Evolutionary conservation across 257 asterid species (phyloP), one percentile per base, ranked within the genome.

Genomic region (Hygrophila difformis): DNA sequence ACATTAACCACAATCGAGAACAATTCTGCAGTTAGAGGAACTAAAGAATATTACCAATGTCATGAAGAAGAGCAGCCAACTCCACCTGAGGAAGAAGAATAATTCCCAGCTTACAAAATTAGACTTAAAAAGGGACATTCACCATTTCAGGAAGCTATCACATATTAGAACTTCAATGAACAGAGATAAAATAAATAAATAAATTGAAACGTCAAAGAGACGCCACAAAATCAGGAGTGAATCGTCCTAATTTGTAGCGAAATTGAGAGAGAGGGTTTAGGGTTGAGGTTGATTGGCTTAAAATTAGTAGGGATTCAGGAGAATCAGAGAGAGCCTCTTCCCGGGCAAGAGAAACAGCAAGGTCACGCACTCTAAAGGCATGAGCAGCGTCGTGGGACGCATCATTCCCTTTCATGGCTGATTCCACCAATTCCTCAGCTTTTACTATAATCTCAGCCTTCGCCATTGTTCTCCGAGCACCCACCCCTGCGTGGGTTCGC

Each of bases 341-440:
- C 4, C 31, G 68, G 51, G 94, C 93, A 59, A 89, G 96, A 62
- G 88, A 85, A 26, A 89, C 78, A 28, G 98, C 86, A 34, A 82
- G 88, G 58, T 79, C 94, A 57, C 98, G 65, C 14, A 89, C 98
- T 49, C 94, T 69, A 57, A 82, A 79, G n/a, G 88, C 88, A 66
- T 89, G 98, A 7, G 92, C 92, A 4, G 94, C 91, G 56, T 89
- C 94, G 67, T 89, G 98, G 3, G 94, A 89, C 12, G 81, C 98
- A 51, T 89, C 96, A 69, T 85, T 89, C 26, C 88, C 86, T 49
- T 69, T 70, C 98, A 89, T 85, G 51, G 68, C 54, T n/a, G 70
- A 55, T 60, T 78, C 57, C 53, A 85, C 81, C 75, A 89, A 62
- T 58, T 73, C 59, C 75, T 89, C 96, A 9, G 94, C 88, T 62